Evolutionary conservation across 192 early-diverging fungal species (phyloP).

Genomic region (Umbelopsis isabellina): DNA sequence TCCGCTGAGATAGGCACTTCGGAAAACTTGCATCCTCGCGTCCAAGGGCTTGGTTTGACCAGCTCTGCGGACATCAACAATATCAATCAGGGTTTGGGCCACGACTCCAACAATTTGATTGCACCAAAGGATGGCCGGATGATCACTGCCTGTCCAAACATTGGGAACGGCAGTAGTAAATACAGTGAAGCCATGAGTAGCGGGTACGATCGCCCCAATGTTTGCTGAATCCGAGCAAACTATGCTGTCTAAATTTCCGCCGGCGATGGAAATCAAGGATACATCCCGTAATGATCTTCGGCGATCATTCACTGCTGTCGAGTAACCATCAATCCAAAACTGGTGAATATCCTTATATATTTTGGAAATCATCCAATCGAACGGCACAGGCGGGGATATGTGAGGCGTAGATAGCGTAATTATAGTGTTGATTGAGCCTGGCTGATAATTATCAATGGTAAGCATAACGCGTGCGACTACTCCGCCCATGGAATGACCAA

Average conservation of each 20-base stretch:
- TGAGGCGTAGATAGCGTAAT: constrained; percentile 92
- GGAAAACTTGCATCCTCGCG: constrained; percentile 68
- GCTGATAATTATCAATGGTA: constrained; percentile 67
- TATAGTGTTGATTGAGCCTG: constrained; percentile 77
- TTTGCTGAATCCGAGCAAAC: constrained; percentile 84
- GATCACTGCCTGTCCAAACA: constrained; percentile 89
- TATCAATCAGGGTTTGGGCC: constrained; percentile 53
- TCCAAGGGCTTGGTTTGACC: constrained; percentile 62
- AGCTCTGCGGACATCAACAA: constrained; percentile 62
- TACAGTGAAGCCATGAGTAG: constrained; percentile 74
- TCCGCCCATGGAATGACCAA: constrained; percentile 97
- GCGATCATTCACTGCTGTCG: constrained; percentile 1
- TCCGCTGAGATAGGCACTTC: constrained; percentile 56
- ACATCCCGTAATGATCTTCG: constrained; percentile 51
- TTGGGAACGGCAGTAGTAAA: constrained; percentile 78
- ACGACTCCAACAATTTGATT: constrained; percentile 81
- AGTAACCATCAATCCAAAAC: constrained; percentile 66
- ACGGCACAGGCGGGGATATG: constrained; percentile 72
- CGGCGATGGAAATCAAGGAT: constrained; percentile 85
- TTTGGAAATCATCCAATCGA: constrained; percentile 63
- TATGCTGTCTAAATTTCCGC: constrained; percentile 85
- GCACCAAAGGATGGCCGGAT: constrained; percentile 89
- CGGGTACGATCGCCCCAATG: constrained; percentile 66
- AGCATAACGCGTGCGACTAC: constrained; percentile 86
- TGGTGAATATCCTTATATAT: constrained; percentile 72